Evolutionary conservation across 1,139 yeast genomes (phyloP), one percentile per base, ranked within the genome.

Genomic region (Yueomyces sp.): DNA sequence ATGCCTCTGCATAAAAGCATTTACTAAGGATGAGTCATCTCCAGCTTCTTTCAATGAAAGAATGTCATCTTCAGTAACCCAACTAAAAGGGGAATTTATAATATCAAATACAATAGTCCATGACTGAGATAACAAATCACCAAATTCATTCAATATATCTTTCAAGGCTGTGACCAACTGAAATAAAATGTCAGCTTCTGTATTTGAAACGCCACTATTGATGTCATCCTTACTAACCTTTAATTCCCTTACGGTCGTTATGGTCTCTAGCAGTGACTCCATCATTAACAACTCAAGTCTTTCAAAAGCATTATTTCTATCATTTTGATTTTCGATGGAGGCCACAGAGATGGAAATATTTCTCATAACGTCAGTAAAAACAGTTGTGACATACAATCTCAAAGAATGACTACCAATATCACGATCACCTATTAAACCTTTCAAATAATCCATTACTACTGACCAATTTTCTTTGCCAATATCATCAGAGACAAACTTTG

Each of bases 31-130:
- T 4, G 55, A 48, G 36, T 52, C 55, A 35, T 54, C 59, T 19
- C 19, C 19, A 31, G 51, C 53, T 35, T 52, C 55, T 8, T 49
- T 50, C 3, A 43, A 29, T 19, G 46, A 35, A 6, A 48, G 39
- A 4, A 44, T 38, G 5, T 39, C 36, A 35, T 52, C 51, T 42
- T 65, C 57, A 39, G 66, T 59, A 35, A 69, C 62, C 39, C 67
- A 57, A 35, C 63, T 66, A 56, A 87, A 83, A 1, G 91, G 83
- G 6, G 81, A 71, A 50, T 78, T 78, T 39, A 86, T 69, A 41
- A 86, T 79, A 31, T 70, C 65, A 49, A 89, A 78, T 0, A 87
- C 83, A 6, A 70, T 63, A 38, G 73, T 72, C 96, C 97, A 89
- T 0, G 85, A 78, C 28, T 70, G 62, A 41, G 69, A 66, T 44